Evolutionary conservation across 2,329 filamentous ascomycete species (phyloP), one percentile per base, ranked within the genome.

Genomic region (Akanthomyces dipterigenus): DNA sequence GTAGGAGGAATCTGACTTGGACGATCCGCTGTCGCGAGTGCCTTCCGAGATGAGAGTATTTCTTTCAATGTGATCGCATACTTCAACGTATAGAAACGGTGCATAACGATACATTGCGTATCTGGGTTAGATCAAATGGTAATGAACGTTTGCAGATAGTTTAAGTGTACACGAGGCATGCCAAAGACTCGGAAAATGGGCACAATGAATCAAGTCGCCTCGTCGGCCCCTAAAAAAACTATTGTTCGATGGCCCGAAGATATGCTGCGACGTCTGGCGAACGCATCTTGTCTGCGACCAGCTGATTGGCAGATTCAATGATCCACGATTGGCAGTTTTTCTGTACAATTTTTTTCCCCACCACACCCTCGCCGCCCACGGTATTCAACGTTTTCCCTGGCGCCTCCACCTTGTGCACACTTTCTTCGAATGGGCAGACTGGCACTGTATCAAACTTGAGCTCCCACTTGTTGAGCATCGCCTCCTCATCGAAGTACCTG

Each of bases 261-360:
- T 71, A 75, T 26, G 18, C 55, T 22, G 55, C 65, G 57, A 70
- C 66, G 9, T 65, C 64, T 3, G 9, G 14, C 9, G n/a, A 48
- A 36, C 73, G 67, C n/a, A 74, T 70, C 2, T 63, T 46, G 20
- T 71, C 68, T 3, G n/a, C 43, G 11, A 69, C 65, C 26, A 74
- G 68, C 57, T 70, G 66, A 4, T 70, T 64, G 0, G 71, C 70
- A 5, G 71, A 70, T 60, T 74, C 71, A 6, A 73, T 65, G 55
- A 73, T 70, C 73, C 72, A 75, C 12, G 71, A 73, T 65, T 75
- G 71, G 54, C 72, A 75, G 46, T 75, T 64, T 36, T 66, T 68
- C 46, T 71, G 70, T n/a, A 38, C 63, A 43, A 73, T 56, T 60
- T 63, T 71, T 40, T 51, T 64, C 16, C 64, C 58, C n/a, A 55